phyloP scores from a whole-genome alignment of 2,329 filamentous ascomycete genomes.

The Fusarium newnesense region DNA sequence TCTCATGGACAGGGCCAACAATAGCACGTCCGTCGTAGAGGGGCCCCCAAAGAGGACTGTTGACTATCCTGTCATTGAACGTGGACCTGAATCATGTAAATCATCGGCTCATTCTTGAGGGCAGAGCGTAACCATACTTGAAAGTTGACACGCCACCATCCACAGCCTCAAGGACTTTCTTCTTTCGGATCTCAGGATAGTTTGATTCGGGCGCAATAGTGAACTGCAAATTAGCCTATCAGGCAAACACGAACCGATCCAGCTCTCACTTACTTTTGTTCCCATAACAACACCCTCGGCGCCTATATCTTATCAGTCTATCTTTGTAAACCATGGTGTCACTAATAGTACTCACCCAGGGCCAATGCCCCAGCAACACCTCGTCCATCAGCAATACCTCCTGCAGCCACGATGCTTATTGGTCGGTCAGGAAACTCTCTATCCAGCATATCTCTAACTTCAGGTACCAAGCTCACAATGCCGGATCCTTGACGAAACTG shows the following conservation, averaged over 20 bases:
- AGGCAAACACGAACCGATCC: background rate
- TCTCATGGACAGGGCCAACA: conserved; percentile 52
- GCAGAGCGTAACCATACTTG: conserved; percentile 50
- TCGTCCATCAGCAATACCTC: conserved; percentile 67
- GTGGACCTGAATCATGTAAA: conserved; percentile 45
- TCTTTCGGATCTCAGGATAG: conserved; percentile 54
- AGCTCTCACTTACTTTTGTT: conserved; percentile 48
- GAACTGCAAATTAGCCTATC: conserved; percentile 51
- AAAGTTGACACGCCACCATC: conserved; percentile 59
- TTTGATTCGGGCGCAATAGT: conserved; percentile 55
- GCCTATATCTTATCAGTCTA: conserved; percentile 42
- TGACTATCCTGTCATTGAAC: conserved; percentile 56
- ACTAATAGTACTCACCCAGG: conserved; percentile 55
- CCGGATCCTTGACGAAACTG: conserved; percentile 65
- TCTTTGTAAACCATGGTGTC: background rate
- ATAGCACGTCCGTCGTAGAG: conserved; percentile 59
- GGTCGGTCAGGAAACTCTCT: conserved; percentile 48
- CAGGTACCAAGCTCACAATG: conserved; percentile 66
- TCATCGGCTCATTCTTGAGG: background rate
- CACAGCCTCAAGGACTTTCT: conserved; percentile 52
- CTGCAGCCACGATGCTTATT: conserved; percentile 64
- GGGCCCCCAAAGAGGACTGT: conserved; percentile 53
- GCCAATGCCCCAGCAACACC: conserved; percentile 65
- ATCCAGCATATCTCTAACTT: conserved; percentile 61
- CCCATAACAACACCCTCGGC: conserved; percentile 58